Percentiles rank a stretch among this genome's conserved stretches.
phyloP scores from a whole-genome alignment of 345 rosid species.

The Laguncularia racemosa region DNA sequence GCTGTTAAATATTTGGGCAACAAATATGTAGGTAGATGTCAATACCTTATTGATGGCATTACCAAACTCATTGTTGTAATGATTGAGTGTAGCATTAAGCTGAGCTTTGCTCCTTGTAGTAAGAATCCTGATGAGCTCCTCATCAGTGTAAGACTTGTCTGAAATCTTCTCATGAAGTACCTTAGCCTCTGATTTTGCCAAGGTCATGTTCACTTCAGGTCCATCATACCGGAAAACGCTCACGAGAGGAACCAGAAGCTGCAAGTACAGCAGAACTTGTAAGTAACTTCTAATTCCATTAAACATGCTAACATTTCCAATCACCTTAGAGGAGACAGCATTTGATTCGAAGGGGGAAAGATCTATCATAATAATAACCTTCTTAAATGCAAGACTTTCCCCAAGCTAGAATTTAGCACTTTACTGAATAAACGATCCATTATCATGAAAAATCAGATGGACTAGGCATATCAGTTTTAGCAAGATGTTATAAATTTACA shows the following conservation, averaged over 20 bases:
- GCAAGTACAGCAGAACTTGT: constrained; percentile 10
- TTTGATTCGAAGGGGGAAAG: too few relatives aligned
- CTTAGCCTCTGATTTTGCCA: constrained; percentile 83
- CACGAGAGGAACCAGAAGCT: constrained; percentile 81
- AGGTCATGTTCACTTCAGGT: constrained; percentile 55
- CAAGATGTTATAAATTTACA: not conserved
- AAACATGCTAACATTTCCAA: too few relatives aligned
- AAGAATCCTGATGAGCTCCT: constrained; percentile 76
- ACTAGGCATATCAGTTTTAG: too few relatives aligned
- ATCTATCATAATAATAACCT: too few relatives aligned
- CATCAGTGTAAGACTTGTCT: constrained; percentile 62
- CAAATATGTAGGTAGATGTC: not conserved
- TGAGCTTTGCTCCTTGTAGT: constrained; percentile 84
- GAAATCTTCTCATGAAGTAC: constrained; percentile 65
- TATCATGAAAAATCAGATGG: too few relatives aligned
- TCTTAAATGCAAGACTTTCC: too few relatives aligned
- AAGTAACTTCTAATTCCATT: too few relatives aligned
- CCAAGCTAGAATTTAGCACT: too few relatives aligned
- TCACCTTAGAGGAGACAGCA: too few relatives aligned
- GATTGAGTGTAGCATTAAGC: constrained; percentile 65
- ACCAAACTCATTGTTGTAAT: constrained; percentile 62
- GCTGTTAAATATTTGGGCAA: not conserved
- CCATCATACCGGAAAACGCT: constrained; percentile 75
- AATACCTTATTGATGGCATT: constrained; percentile 69
- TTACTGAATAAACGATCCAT: too few relatives aligned